These are phyloP conservation scores for Tuber umbilicatum DNA, from an alignment of 495 filamentous ascomycete genomes.

Conservation along the genomic window DNA sequence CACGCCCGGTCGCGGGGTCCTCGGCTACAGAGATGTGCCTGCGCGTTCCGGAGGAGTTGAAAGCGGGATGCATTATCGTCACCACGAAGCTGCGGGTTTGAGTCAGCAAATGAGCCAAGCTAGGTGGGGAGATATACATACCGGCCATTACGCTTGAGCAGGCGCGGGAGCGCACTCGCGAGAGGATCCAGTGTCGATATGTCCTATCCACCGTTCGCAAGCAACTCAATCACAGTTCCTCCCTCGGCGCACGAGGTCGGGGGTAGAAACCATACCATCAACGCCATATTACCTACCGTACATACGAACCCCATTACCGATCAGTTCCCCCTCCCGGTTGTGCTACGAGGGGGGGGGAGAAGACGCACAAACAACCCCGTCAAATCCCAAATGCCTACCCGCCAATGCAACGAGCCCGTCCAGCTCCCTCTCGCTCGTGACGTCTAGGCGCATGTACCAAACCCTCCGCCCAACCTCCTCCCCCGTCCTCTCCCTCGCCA, in stretches of 20 bases:
- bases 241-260: not conserved
- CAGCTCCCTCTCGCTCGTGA: conserved; percentile 41
- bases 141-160: conserved; percentile 44
- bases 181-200: conserved; percentile 43
- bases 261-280: conserved; percentile 41
- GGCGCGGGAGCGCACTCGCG: conserved; percentile 39
- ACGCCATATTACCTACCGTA: conserved; percentile 47
- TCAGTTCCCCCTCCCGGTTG: not conserved
- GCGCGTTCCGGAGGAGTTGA: conserved; percentile 44
- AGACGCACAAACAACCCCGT: conserved; percentile 29
- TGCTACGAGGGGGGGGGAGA: conserved; percentile 3
- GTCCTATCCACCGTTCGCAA: too few relatives aligned
- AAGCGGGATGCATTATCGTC: conserved; percentile 46
- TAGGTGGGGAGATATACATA: conserved; percentile 15
- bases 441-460: conserved; percentile 40
- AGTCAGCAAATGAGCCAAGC: conserved; percentile 5
- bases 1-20: conserved; percentile 29
- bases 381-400: conserved; percentile 30
- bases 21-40: conserved; percentile 39
- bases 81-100: conserved; percentile 43
- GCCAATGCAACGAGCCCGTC: conserved; percentile 25
- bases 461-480: conserved; percentile 31
- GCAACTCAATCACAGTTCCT: not conserved
- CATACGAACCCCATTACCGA: too few relatives aligned
- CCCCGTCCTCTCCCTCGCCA: conserved; percentile 31